Evolutionary conservation across 768 basidiomycete species (phyloP).

Genomic region (Paxillus involutus): DNA sequence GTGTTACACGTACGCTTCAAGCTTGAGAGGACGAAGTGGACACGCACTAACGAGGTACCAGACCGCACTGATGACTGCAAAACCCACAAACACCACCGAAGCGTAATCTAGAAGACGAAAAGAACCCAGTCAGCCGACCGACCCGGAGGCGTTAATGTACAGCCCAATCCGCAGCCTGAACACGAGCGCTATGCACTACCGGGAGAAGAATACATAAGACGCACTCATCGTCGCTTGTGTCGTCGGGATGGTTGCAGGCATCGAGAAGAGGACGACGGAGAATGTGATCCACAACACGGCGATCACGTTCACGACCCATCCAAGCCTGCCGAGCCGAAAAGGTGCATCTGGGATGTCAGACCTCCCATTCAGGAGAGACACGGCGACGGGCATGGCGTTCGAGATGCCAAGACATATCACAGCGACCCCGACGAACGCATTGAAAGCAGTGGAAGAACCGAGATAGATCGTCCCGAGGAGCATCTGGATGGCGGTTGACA

Average conservation of each 20-base stretch:
- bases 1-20: neutral
- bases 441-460: constrained; percentile 62
- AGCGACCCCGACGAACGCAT: constrained; percentile 65
- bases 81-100: constrained; percentile 65
- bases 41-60: constrained; percentile 62
- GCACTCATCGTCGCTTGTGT: constrained; percentile 49
- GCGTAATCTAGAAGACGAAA: constrained; percentile 51
- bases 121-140: too few relatives aligned
- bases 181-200: too few relatives aligned
- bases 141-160: too few relatives aligned
- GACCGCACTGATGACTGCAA: constrained; percentile 52
- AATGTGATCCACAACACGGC: constrained; percentile 62
- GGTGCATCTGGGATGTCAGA: constrained; percentile 48
- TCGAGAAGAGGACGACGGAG: constrained; percentile 65
- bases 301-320: constrained; percentile 45
- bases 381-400: constrained; percentile 60
- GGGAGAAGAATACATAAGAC: constrained; percentile 6
- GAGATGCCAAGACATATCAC: constrained; percentile 65
- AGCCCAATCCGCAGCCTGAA: neutral
- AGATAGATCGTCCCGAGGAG: constrained; percentile 64
- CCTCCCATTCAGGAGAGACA: constrained; percentile 47
- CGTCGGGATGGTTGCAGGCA: constrained; percentile 63
- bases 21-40: neutral
- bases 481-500: constrained; percentile 58
- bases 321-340: constrained; percentile 47